Evolutionary conservation across 192 early-diverging fungal species (phyloP).

Genomic region (Radiomyces spectabilis): DNA sequence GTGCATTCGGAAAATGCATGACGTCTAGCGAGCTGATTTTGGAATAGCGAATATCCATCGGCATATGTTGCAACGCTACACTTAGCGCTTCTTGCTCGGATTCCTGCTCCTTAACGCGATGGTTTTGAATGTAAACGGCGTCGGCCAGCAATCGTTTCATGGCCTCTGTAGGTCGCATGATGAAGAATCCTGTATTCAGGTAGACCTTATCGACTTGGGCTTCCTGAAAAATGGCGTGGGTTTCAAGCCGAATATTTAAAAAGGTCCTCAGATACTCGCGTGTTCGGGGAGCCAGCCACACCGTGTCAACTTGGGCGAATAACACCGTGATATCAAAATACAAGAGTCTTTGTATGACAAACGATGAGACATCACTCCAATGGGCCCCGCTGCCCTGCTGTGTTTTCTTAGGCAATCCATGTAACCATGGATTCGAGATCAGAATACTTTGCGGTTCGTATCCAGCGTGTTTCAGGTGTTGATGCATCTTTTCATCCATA

Average conservation of each 20-base stretch:
- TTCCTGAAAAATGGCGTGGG: conserved; percentile 13
- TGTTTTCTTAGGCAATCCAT: neutral
- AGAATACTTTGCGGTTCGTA: conserved; percentile 6
- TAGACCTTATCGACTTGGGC: conserved; percentile 1
- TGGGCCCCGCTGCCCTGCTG: neutral
- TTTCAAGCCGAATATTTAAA: conserved; percentile 9
- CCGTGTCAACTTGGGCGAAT: conserved; percentile 21
- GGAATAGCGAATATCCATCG: conserved; percentile 4
- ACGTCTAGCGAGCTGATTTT: conserved; percentile 12
- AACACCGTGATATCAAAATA: conserved; percentile 18
- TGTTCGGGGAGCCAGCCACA: conserved; percentile 8
- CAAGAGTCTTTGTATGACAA: conserved; percentile 19
- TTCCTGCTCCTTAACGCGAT: neutral
- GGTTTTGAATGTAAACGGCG: conserved; percentile 16
- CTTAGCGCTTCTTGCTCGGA: conserved; percentile 22
- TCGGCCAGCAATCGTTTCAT: conserved; percentile 9
- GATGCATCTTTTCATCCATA: conserved; percentile 8
- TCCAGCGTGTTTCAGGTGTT: conserved; percentile 3
- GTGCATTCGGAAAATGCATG: conserved; percentile 17
- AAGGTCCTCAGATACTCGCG: conserved; percentile 2
- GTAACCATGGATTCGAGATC: conserved; percentile 18
- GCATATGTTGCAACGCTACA: conserved; percentile 1
- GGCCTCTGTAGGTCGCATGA: conserved; percentile 16
- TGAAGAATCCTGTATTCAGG: conserved; percentile 17
- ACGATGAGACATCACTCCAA: conserved; percentile 4